These are phyloP conservation scores for Nemania abortiva DNA, from an alignment of 2,329 filamentous ascomycete genomes.

Conservation along the genomic window DNA sequence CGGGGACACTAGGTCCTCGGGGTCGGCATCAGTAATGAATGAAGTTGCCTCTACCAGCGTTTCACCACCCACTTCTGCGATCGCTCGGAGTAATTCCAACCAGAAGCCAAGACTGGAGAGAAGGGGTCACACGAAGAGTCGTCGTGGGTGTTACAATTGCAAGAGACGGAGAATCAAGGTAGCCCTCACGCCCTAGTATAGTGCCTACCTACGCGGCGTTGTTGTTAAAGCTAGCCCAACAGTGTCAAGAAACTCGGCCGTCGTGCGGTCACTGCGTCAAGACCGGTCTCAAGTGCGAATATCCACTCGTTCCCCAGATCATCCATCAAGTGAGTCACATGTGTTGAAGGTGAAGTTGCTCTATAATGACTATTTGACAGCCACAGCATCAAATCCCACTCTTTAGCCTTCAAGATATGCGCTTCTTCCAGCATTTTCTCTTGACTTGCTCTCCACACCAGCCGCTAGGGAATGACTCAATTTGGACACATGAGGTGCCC, in stretches of 20 bases:
- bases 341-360: background rate
- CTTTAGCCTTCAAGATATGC: constrained; percentile 74
- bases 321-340: constrained; percentile 60
- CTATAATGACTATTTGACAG: constrained; percentile 51
- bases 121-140: constrained; percentile 74
- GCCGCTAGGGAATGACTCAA: constrained; percentile 72
- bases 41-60: constrained; percentile 29
- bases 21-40: constrained; percentile 37
- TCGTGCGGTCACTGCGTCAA: constrained; percentile 73
- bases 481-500: constrained; percentile 76
- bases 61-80: constrained; percentile 34
- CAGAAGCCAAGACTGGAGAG: constrained; percentile 62
- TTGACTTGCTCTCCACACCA: constrained; percentile 72
- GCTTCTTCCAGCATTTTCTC: constrained; percentile 76
- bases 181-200: constrained; percentile 20
- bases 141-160: constrained; percentile 75
- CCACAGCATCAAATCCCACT: constrained; percentile 69
- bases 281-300: constrained; percentile 72
- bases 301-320: constrained; percentile 65
- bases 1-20: constrained; percentile 36
- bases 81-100: constrained; percentile 27
- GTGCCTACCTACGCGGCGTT: background rate
- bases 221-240: constrained; percentile 22
- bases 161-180: constrained; percentile 75
- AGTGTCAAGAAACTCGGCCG: constrained; percentile 76